Percentiles rank a stretch among this genome's conserved stretches.
Evolutionary conservation across 179 eudicot species (phyloP).

Genomic region (Sideroxylon spinosum): DNA sequence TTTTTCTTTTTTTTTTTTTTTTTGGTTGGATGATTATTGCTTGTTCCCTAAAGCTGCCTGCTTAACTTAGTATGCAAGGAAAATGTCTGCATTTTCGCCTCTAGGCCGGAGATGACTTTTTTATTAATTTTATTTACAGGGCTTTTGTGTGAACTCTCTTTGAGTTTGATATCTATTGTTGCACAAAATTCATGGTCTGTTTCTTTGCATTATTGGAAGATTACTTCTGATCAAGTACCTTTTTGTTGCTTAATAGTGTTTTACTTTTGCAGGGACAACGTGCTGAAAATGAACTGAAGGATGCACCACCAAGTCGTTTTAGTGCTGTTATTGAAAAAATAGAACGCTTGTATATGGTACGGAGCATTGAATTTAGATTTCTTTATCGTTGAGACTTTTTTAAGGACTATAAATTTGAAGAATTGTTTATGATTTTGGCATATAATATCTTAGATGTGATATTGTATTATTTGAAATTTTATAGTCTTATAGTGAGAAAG

Average conservation of each 20-base stretch:
- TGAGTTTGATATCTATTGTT: background rate
- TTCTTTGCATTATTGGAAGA: background rate
- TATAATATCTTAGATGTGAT: background rate
- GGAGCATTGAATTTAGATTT: background rate
- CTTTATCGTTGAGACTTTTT: slow-evolving; percentile 3
- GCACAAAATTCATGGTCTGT: background rate
- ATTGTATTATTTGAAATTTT: background rate
- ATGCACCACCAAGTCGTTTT: slow-evolving; percentile 72
- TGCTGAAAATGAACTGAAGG: slow-evolving; percentile 48
- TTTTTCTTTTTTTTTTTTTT: no score
- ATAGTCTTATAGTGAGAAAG: slow-evolving; percentile 10
- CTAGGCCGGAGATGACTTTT: background rate
- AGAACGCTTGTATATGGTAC: slow-evolving; percentile 88
- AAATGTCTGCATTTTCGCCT: no score
- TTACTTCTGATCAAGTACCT: background rate
- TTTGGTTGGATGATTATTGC: no score
- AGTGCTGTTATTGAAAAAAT: slow-evolving; percentile 89
- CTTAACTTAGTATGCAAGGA: no score
- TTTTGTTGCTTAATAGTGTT: background rate
- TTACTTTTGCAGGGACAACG: slow-evolving; percentile 42
- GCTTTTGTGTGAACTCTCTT: background rate
- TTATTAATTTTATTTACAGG: background rate
- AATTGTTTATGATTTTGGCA: background rate
- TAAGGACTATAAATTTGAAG: background rate
- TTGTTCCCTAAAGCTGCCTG: no score